Conservation (phyloP, 202 grass and related monocot genomes). For the Dendrocalamus latiflorus region DNA sequence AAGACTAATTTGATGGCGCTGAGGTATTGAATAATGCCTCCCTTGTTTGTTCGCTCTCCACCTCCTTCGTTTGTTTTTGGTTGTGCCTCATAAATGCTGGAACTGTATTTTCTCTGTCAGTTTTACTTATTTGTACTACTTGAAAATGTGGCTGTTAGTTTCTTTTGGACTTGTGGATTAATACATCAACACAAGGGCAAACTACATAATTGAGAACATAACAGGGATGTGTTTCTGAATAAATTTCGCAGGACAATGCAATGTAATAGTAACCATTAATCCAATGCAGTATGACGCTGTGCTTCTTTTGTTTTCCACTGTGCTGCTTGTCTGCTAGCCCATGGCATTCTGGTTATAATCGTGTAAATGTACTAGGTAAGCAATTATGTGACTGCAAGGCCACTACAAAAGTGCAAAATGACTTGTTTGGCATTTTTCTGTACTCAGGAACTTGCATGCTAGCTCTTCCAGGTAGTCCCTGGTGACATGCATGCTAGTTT, state of each 20-base stretch:
- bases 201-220: neutral
- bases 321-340: neutral
- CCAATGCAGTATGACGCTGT: neutral
- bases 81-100: neutral
- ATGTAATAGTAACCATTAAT: neutral
- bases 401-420: neutral
- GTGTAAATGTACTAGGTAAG: neutral
- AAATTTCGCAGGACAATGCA: neutral
- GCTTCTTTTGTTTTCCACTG: neutral
- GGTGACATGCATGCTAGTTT: constrained; percentile 2
- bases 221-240: neutral
- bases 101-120: neutral
- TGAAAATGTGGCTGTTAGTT: neutral
- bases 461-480: neutral
- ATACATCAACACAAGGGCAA: neutral
- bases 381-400: neutral
- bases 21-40: neutral
- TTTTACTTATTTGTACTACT: neutral
- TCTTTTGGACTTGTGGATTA: neutral
- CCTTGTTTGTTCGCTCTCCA: neutral
- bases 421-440: neutral
- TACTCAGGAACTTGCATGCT: neutral
- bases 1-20: neutral
- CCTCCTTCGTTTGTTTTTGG: neutral
- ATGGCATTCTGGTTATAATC: neutral